Base-by-base conservation (phyloP, 305 asterid species). In the Ajuga reptans region DNA sequence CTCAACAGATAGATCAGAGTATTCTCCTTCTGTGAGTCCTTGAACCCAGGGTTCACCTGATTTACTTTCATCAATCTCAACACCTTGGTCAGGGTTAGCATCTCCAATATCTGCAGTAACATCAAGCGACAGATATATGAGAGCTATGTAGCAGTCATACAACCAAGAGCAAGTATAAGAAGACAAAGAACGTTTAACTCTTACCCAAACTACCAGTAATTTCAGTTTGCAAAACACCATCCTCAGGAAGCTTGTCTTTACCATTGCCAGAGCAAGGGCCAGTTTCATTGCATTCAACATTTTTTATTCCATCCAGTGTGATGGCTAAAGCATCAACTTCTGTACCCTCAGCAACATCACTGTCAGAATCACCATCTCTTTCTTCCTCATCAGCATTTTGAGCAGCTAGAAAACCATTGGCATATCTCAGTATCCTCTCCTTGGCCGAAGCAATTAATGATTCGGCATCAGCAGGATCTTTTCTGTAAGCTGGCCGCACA, bases 11-110 rank as follows among this genome's bases (percentile, higher is more conserved):
- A 94, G 82, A 79, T 91, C 95, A 33, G 94, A 94, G 73, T 94
- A 94, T 77, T 94, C 98, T 74, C 98, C 99, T 85, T 91, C 99
- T 18, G 95, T 80, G 71, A 94, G 96, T 68, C 95, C 98, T 75
- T 87, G 97, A 70, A 89, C 89, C 99, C 98, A 94, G 69, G 87
- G 86, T 77, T 94, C 96, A 53, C 98, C 98, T 45, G 83, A 86
- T 80, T 71, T 83, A 78, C 93, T 89, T 78, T 89, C 98, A 75
- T 89, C 98, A 69, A 91, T 84, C 83, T 87, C 99, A 57, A 89
- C 80, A 77, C 78, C 95, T 84, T 80, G 87, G 72, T 82, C 83
- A 15, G 86, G 72, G 64, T 72, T 69, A 34, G 78, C 80, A 37
- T 69, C 79, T 49, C 58, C 82, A 75, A 77, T 64, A 79, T 77